A percentile compares a stretch with the other conserved stretches of the same genome.
These are phyloP conservation scores for Trichophyton mentagrophytes DNA, from an alignment of 2,329 filamentous ascomycete genomes.

Conservation along the genomic window DNA sequence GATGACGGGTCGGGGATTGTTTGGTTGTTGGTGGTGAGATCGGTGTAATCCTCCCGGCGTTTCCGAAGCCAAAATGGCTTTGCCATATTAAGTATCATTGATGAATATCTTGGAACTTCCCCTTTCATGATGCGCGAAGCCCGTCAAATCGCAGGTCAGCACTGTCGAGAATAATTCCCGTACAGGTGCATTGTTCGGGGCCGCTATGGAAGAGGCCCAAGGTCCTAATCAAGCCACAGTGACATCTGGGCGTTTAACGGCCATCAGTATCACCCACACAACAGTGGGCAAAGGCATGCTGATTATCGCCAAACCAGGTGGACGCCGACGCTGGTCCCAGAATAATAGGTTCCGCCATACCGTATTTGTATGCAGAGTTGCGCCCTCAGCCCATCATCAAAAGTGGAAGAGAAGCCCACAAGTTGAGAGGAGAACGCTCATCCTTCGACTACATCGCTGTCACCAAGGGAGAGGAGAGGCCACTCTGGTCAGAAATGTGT, in stretches of 20 bases:
- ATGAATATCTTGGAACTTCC: not conserved
- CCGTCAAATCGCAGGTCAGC: not conserved
- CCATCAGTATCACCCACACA: not conserved
- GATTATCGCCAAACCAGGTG: not conserved
- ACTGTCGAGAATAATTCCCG: not conserved
- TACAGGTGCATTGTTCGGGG: not conserved
- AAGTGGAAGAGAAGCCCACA: not conserved
- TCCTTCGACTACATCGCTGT: not conserved
- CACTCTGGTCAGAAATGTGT: not conserved
- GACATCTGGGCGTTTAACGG: constrained; percentile 3
- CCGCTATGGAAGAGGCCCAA: not conserved
- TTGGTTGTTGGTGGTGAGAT: too few species aligned
- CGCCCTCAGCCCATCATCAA: not conserved
- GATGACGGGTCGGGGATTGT: not conserved
- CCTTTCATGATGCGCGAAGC: not conserved
- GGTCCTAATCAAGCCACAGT: constrained; percentile 2
- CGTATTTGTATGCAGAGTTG: not conserved
- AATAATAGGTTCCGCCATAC: not conserved
- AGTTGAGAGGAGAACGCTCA: not conserved
- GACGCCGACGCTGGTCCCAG: constrained; percentile 4
- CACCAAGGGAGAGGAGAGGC: not conserved
- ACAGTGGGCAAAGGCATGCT: not conserved
- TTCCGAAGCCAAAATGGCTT: not conserved
- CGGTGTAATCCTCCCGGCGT: not conserved
- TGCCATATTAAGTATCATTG: not conserved